Base-by-base conservation (phyloP, 495 filamentous ascomycete genomes). In the Annulohypoxylon moriforme region DNA sequence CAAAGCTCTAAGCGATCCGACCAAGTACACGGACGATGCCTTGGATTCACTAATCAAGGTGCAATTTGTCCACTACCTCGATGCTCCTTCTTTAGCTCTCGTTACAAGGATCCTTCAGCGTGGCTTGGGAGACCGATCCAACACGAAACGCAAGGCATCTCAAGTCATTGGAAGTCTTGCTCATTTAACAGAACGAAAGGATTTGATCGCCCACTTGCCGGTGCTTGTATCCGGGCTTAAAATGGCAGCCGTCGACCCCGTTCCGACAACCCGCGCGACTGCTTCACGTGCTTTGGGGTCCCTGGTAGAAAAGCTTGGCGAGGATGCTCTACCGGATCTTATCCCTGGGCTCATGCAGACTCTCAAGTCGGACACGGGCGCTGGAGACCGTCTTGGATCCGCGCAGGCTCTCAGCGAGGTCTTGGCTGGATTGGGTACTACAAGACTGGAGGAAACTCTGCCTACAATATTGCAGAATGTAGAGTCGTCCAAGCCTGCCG, bases 121-220 rank as follows among this genome's bases (percentile, higher is more conserved):
- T 66, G 96, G 95, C 61, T 85, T 99, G 46, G 87, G 88, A 58
- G 96, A 98, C 71, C 86, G 96, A 16, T 99, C 96, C 44, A 91
- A 90, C 42, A 98, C 96, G 24, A 99, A 98, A 79, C 87, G 94
- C 56, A 99, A 99, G 81, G 90, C 96, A 11, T 89, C 96, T 3
- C 94, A 98, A 77, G 97, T 99, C 56, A 99, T 99, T 74, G 96
- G 96, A 71, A 97, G 93, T 80, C 85, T 99, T 63, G 96, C 96
- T 14, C 96, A 99, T 85, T 88, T 99, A 60, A 98, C 96, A 5
- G 96, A 99, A 75, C 89, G 94, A 67, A 97, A 95, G 80, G 96
- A 99, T 74, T 88, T 99, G 20, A 89, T 95, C 61, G 83, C 93
- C 1, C 96, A 99, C 81, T 83, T 99, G 65, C 96, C 94, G 4